Percentiles rank a stretch among this genome's conserved stretches.
Conservation (phyloP, 2,329 filamentous ascomycete genomes). For the Aspergillus awamori region DNA sequence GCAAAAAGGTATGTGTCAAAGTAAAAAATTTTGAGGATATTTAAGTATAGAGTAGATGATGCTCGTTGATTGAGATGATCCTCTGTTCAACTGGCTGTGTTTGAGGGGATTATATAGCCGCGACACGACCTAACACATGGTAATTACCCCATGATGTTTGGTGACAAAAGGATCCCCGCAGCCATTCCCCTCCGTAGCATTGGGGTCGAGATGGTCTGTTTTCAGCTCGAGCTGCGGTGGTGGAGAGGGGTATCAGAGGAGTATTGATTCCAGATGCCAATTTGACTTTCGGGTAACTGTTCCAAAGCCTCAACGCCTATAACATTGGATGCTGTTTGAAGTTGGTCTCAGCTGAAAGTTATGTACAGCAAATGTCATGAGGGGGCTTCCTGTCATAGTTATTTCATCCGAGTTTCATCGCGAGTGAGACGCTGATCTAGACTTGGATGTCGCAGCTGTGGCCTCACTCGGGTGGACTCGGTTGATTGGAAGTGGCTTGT, state of each 20-base stretch:
- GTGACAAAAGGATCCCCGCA: neutral
- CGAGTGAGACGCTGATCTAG: neutral
- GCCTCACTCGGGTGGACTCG: neutral
- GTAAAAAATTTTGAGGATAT: neutral
- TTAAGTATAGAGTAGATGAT: neutral
- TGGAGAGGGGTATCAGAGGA: neutral
- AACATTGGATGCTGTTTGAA: neutral
- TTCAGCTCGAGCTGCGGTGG: neutral
- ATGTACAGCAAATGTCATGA: neutral
- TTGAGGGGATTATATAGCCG: constrained; percentile 1
- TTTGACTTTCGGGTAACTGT: constrained; percentile 4
- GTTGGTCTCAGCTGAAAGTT: neutral
- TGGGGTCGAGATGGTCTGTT: neutral
- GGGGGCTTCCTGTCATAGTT: neutral
- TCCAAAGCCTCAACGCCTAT: neutral
- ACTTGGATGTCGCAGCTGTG: neutral
- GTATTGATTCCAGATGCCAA: neutral
- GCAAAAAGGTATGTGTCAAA: too few relatives aligned
- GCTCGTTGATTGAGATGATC: neutral
- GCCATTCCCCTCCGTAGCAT: neutral
- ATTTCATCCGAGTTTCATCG: neutral
- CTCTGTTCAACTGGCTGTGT: neutral
- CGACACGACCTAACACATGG: neutral
- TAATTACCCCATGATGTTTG: neutral
- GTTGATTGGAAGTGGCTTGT: neutral